phyloP scores from a whole-genome alignment of 805 yeast genomes.

The Ogataea pini region DNA sequence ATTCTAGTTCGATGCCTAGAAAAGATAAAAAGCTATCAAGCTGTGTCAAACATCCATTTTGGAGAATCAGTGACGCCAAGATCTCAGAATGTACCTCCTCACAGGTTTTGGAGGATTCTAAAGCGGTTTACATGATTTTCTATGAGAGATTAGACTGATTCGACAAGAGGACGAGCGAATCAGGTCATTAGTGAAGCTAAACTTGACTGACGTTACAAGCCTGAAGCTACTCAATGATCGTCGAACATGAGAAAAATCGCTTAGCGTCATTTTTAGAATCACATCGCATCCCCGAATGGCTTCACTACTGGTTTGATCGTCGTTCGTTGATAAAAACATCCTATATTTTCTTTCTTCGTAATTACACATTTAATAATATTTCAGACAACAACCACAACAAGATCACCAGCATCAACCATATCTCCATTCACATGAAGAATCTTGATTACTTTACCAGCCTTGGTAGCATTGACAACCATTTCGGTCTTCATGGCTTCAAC shows the following conservation, averaged over 20 bases:
- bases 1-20: background rate
- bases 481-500: conserved; percentile 99
- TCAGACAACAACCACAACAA: conserved; percentile 77
- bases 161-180: too few species aligned
- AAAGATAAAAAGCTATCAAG: conserved; percentile 53
- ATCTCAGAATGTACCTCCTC: conserved; percentile 60
- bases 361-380: background rate
- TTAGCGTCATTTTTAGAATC: too few species aligned
- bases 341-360: background rate
- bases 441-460: conserved; percentile 69
- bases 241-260: too few species aligned
- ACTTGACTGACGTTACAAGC: too few species aligned
- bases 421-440: conserved; percentile 84
- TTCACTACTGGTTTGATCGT: too few species aligned
- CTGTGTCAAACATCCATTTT: conserved; percentile 60
- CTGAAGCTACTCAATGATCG: too few species aligned
- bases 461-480: conserved; percentile 80
- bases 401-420: conserved; percentile 95
- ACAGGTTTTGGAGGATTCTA: conserved; percentile 65
- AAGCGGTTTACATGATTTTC: conserved; percentile 83
- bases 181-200: too few species aligned
- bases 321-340: background rate
- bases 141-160: conserved; percentile 60
- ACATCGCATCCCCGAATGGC: too few species aligned
- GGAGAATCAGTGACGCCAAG: conserved; percentile 82